These are phyloP conservation scores for Calocera viscosa DNA, from an alignment of 768 basidiomycete species.

Conservation along the genomic window DNA sequence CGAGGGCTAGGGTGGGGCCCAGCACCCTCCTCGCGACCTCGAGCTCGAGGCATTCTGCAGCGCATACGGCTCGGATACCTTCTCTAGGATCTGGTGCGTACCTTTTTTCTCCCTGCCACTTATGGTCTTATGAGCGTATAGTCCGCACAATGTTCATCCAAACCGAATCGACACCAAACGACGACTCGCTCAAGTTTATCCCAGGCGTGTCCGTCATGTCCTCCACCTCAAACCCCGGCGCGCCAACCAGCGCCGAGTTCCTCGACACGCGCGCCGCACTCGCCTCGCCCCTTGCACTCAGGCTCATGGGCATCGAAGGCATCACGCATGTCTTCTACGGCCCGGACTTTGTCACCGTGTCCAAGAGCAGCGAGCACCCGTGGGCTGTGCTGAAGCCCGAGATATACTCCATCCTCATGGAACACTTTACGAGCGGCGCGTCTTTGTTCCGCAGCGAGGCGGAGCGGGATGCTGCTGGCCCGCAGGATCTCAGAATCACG, in stretches of 20 bases:
- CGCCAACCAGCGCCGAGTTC: slow-evolving; percentile 57
- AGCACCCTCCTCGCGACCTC: not conserved
- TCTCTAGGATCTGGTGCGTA: not conserved
- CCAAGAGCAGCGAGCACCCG: slow-evolving; percentile 69
- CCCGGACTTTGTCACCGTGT: slow-evolving; percentile 95
- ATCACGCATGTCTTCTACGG: slow-evolving; percentile 85
- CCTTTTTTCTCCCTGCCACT: not conserved
- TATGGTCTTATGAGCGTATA: slow-evolving; percentile 12
- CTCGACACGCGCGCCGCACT: slow-evolving; percentile 78
- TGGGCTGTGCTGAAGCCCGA: slow-evolving; percentile 95
- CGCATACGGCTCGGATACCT: not conserved
- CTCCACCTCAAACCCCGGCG: slow-evolving; percentile 27
- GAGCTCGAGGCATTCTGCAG: not conserved
- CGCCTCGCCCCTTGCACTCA: slow-evolving; percentile 84
- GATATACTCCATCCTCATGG: slow-evolving; percentile 92
- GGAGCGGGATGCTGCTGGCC: slow-evolving; percentile 68
- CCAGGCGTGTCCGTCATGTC: slow-evolving; percentile 84
- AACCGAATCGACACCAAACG: slow-evolving; percentile 93
- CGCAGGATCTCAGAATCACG: slow-evolving; percentile 84
- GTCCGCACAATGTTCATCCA: slow-evolving; percentile 91
- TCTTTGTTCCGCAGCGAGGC: slow-evolving; percentile 74
- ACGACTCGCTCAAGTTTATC: slow-evolving; percentile 95
- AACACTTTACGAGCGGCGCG: slow-evolving; percentile 86
- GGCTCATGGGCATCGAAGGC: slow-evolving; percentile 89
- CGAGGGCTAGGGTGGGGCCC: not conserved